These are phyloP conservation scores for Pestalotiopsis sp. DNA, from an alignment of 2,329 filamentous ascomycete species.

Conservation along the genomic window DNA sequence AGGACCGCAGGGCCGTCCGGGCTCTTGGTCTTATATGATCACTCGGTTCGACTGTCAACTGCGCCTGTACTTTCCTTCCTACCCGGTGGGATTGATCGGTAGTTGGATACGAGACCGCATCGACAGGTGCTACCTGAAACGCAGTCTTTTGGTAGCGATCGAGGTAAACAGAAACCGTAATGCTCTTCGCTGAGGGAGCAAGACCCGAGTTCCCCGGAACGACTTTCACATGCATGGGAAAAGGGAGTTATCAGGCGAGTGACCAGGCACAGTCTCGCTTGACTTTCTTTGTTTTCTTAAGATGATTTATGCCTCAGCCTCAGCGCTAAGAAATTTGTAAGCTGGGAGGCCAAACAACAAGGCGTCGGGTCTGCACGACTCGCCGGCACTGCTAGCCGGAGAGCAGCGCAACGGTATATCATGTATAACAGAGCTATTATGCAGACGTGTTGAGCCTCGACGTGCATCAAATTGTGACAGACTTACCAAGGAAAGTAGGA, in stretches of 20 bases:
- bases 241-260: not conserved
- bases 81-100: not conserved
- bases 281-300: not conserved
- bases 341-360: not conserved
- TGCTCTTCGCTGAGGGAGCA: not conserved
- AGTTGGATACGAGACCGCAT: not conserved
- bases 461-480: constrained; percentile 7
- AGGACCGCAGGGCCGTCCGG: constrained; percentile 12
- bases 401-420: not conserved
- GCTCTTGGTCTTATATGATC: not conserved
- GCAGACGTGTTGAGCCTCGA: constrained; percentile 1
- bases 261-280: not conserved
- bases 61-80: not conserved
- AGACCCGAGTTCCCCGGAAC: constrained; percentile 1
- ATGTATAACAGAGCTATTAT: constrained; percentile 11
- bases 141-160: not conserved
- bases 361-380: not conserved
- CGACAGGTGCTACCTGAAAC: not conserved
- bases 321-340: not conserved
- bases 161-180: not conserved
- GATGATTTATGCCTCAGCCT: not conserved
- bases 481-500: not conserved
- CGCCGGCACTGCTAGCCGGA: constrained; percentile 7
- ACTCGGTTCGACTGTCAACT: not conserved
- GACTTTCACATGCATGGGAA: constrained; percentile 2